phyloP scores from a whole-genome alignment of 371 early-diverging fungal species.

The Haplosporangium sp. region DNA sequence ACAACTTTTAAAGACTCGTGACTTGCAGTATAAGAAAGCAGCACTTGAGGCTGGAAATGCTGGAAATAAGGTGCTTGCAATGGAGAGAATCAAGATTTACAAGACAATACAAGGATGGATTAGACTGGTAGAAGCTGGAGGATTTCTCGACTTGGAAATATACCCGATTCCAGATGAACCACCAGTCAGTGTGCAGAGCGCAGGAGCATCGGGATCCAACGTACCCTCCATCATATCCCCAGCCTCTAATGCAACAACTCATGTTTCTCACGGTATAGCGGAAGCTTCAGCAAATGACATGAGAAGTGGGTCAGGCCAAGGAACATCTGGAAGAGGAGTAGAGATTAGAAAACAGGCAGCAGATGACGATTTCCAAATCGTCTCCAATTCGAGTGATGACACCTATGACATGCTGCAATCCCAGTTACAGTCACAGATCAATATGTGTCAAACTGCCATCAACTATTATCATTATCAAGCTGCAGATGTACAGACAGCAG shows the following conservation, averaged over 20 bases:
- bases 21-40: slow-evolving; percentile 40
- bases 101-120: slow-evolving; percentile 38
- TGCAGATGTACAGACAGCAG: slow-evolving; percentile 57
- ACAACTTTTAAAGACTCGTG: slow-evolving; percentile 29
- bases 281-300: slow-evolving; percentile 47
- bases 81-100: slow-evolving; percentile 33
- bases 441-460: slow-evolving; percentile 71
- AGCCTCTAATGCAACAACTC: slow-evolving; percentile 23
- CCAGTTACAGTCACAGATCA: slow-evolving; percentile 71
- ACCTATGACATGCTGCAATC: slow-evolving; percentile 63
- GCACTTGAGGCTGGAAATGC: slow-evolving; percentile 33
- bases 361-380: slow-evolving; percentile 51
- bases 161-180: slow-evolving; percentile 53
- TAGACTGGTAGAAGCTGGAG: slow-evolving; percentile 41
- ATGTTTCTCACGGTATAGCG: slow-evolving; percentile 29
- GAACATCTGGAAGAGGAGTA: slow-evolving; percentile 19
- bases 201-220: too few relatives aligned
- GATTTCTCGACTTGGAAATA: slow-evolving; percentile 45
- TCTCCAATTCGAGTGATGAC: slow-evolving; percentile 39
- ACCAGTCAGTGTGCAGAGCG: neutral
- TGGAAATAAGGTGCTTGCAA: slow-evolving; percentile 32
- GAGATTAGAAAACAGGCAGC: slow-evolving; percentile 32
- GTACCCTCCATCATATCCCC: slow-evolving; percentile 20
- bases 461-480: slow-evolving; percentile 60
- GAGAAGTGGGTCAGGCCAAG: slow-evolving; percentile 10